A percentile compares a stretch with the other conserved stretches of the same genome.
These are phyloP conservation scores for Globisporangium radiosum DNA, from an alignment of 352 stramenopile genomes.

Conservation along the genomic window DNA sequence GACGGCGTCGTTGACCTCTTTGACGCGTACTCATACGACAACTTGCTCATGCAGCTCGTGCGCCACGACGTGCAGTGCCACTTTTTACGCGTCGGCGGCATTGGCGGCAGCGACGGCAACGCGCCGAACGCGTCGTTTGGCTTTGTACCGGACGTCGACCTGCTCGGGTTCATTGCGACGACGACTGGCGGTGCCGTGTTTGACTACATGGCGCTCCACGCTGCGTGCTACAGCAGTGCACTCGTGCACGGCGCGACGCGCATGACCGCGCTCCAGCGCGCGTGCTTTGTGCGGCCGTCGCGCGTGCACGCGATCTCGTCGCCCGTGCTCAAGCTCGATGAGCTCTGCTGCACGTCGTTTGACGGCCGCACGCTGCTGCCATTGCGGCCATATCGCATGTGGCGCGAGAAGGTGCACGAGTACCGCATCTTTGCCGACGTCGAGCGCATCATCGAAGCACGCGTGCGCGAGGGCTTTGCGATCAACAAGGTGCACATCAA, in stretches of 20 bases:
- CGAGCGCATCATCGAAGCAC: conserved; percentile 74
- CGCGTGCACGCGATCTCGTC: conserved; percentile 60
- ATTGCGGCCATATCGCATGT: conserved; percentile 77
- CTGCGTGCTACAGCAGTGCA: conserved; percentile 36
- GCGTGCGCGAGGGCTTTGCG: conserved; percentile 73
- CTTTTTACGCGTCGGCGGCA: conserved; percentile 67
- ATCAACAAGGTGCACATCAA: conserved; percentile 80
- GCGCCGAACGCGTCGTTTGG: conserved; percentile 72
- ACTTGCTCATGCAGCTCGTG: conserved; percentile 84
- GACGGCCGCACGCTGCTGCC: conserved; percentile 54
- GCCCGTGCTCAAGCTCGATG: conserved; percentile 61
- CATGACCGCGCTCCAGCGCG: conserved; percentile 60
- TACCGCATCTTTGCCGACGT: conserved; percentile 81
- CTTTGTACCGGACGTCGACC: conserved; percentile 75
- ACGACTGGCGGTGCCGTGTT: conserved; percentile 63
- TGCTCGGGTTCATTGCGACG: conserved; percentile 71
- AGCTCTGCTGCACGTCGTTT: conserved; percentile 65
- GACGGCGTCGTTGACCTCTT: conserved; percentile 81
- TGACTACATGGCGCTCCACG: conserved; percentile 51
- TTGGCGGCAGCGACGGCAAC: conserved; percentile 45
- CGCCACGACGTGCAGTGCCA: conserved; percentile 84
- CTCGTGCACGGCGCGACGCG: conserved; percentile 15
- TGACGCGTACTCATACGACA: conserved; percentile 78
- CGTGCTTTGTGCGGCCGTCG: conserved; percentile 58
- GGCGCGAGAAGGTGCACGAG: conserved; percentile 84